These are phyloP conservation scores for Acrocalymma vagum DNA, from an alignment of 2,329 filamentous ascomycete genomes.

Conservation along the genomic window DNA sequence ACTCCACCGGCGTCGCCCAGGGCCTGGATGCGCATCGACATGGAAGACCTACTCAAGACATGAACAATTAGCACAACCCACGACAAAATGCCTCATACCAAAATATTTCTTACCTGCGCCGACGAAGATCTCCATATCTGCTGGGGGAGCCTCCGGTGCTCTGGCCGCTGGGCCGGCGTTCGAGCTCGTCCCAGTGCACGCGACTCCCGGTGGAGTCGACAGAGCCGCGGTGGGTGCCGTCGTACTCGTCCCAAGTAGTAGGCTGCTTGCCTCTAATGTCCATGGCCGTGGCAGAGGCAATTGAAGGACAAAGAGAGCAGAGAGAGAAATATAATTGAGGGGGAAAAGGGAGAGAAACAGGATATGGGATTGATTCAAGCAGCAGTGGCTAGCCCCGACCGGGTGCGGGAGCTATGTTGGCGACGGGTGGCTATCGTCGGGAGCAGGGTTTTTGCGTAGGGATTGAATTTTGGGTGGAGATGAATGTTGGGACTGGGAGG, in stretches of 20 bases:
- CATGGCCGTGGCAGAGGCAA: constrained; percentile 36
- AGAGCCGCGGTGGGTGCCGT: constrained; percentile 52
- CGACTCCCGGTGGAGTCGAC: constrained; percentile 48
- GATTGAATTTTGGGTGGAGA: too few species aligned
- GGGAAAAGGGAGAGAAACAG: constrained; percentile 17
- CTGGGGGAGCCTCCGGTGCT: constrained; percentile 35
- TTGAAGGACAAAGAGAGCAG: constrained; percentile 15
- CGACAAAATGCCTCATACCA: constrained; percentile 7
- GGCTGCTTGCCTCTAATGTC: constrained; percentile 51
- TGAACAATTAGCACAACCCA: background rate
- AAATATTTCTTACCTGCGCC: constrained; percentile 42
- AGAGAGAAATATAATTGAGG: constrained; percentile 12
- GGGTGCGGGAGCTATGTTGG: constrained; percentile 41
- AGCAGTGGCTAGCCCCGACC: too few species aligned
- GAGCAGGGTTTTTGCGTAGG: constrained; percentile 33
- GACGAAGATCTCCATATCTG: constrained; percentile 39
- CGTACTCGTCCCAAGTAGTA: constrained; percentile 57
- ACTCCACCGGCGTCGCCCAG: constrained; percentile 81
- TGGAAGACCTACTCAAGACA: constrained; percentile 50
- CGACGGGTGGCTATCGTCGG: constrained; percentile 36
- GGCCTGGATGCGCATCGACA: constrained; percentile 60
- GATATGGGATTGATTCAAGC: constrained; percentile 28
- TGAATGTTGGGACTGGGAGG: too few species aligned
- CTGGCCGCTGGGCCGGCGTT: constrained; percentile 37
- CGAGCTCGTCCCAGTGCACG: constrained; percentile 49